Evolutionary conservation across 2,329 filamentous ascomycete species (phyloP).

Genomic region (Stagonosporopsis cucurbitacearum): DNA sequence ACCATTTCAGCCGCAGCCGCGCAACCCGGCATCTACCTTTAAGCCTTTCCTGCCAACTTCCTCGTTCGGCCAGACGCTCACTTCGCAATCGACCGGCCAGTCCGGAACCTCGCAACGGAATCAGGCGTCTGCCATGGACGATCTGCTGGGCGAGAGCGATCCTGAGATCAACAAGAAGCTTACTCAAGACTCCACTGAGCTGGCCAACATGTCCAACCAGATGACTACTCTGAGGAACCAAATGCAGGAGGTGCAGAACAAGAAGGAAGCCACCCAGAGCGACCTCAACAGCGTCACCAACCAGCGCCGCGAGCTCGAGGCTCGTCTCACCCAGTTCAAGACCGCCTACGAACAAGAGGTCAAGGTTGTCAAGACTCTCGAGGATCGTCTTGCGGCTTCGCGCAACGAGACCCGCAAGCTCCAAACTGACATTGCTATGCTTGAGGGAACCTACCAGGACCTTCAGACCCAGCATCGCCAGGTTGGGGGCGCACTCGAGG

Average conservation of each 20-base stretch:
- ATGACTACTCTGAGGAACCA: conserved; percentile 89
- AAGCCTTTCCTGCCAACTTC: conserved; percentile 94
- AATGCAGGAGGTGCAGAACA: conserved; percentile 89
- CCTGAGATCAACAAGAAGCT: conserved; percentile 87
- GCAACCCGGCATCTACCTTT: conserved; percentile 64
- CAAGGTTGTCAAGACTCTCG: conserved; percentile 80
- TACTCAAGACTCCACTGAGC: conserved; percentile 85
- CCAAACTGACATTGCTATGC: conserved; percentile 79
- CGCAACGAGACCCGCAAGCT: conserved; percentile 84
- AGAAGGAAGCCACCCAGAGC: conserved; percentile 78
- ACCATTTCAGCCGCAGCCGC: conserved; percentile 55
- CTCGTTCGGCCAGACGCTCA: conserved; percentile 84
- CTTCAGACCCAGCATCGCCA: conserved; percentile 83
- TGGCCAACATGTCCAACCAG: conserved; percentile 96
- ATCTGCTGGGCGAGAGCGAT: conserved; percentile 83
- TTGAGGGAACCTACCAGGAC: conserved; percentile 83
- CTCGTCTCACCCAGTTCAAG: conserved; percentile 83
- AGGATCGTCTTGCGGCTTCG: conserved; percentile 79
- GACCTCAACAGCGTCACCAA: conserved; percentile 80
- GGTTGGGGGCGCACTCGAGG: conserved; percentile 73
- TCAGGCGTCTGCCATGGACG: conserved; percentile 68
- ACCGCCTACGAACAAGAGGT: conserved; percentile 93
- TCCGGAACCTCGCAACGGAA: conserved; percentile 52
- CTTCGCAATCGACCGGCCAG: conserved; percentile 76
- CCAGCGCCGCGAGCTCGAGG: conserved; percentile 93